Percentiles rank a stretch among this genome's conserved stretches.
Conservation (phyloP, 2,329 filamentous ascomycete genomes). For the Aspergillus fumigatus region DNA sequence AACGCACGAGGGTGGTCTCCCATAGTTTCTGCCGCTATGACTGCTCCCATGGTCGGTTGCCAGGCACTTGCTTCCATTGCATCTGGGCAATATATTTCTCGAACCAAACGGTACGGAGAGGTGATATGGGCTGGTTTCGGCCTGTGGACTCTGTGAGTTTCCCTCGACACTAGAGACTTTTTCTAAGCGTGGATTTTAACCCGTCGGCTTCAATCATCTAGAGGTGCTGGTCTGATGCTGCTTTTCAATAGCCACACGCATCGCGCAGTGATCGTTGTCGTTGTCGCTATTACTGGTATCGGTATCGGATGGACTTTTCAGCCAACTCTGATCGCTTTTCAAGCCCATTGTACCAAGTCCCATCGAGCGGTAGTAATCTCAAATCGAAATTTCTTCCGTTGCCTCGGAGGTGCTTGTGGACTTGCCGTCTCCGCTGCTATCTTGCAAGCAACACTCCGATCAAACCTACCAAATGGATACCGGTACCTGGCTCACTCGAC, state of each 20-base stretch:
- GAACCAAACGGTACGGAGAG: constrained; percentile 54
- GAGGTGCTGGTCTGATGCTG: constrained; percentile 50
- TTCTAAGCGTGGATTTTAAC: background rate
- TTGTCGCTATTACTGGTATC: constrained; percentile 49
- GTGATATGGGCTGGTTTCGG: constrained; percentile 50
- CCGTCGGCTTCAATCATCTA: constrained; percentile 2
- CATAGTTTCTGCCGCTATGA: constrained; percentile 49
- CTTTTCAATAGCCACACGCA: constrained; percentile 45
- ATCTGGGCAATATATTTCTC: constrained; percentile 57
- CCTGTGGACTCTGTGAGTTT: constrained; percentile 44
- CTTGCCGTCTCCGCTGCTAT: constrained; percentile 56
- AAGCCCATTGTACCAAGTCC: constrained; percentile 53
- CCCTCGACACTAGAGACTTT: too few species aligned
- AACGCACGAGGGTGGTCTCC: constrained; percentile 48
- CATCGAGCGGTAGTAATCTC: constrained; percentile 60
- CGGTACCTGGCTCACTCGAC: constrained; percentile 37
- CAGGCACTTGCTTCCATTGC: constrained; percentile 39
- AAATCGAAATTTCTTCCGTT: constrained; percentile 59
- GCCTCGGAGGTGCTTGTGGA: constrained; percentile 54
- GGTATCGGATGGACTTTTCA: constrained; percentile 53
- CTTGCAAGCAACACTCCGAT: constrained; percentile 36
- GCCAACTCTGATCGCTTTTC: constrained; percentile 53
- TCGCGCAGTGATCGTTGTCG: constrained; percentile 46
- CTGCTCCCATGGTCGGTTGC: constrained; percentile 46
- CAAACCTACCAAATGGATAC: constrained; percentile 37